Base-by-base conservation (phyloP, 257 asterid genomes). In the Vinca minor region DNA sequence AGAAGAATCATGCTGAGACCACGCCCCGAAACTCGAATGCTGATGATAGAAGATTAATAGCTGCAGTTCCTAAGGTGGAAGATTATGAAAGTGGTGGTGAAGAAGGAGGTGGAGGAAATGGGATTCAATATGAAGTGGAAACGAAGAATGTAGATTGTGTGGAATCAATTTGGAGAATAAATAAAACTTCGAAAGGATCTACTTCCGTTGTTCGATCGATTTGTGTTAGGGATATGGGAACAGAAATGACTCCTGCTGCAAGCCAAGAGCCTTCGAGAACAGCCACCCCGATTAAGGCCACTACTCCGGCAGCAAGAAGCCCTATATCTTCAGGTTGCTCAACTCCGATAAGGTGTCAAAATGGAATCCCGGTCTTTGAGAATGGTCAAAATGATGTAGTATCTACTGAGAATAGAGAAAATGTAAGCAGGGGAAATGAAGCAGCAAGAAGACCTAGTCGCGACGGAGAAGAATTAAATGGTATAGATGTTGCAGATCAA, bases 241-340 rank as follows among this genome's bases (percentile, higher is more conserved):
- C 98, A 0, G 98, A 89, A 62, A 92, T 92, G 98, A 92, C 98
- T 0, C 97, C 98, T 1, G 79, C 81, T 55, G 96, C 85, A 0
- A 92, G 98, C 76, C 91, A 85, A 67, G 97, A 89, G 64, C 97
- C 96, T 1, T 92, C 98, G 8, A 79, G 98, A 73, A 73, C 98
- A 1, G 94, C 91, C 8, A 92, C 98, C 0, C 98, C 98, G 0
- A 74, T 92, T 1, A 70, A 88, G 77, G 79, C 86, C 20, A 74
- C 78, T 0, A 89, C 86, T 66, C 96, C 96, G 1, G 81, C 76
- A 14, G 72, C 83, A 0, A 71, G 78, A 65, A 87, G 94, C 62
- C 96, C 94, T 1, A 73, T 75, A 18, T 66, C 86, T 5, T 87
- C 96, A 4, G 85, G 84, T n/a, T 55, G 82, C 5, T 74, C 92